Base-by-base conservation (phyloP, 2,329 filamentous ascomycete species). In the Epichloe aotearoae region DNA sequence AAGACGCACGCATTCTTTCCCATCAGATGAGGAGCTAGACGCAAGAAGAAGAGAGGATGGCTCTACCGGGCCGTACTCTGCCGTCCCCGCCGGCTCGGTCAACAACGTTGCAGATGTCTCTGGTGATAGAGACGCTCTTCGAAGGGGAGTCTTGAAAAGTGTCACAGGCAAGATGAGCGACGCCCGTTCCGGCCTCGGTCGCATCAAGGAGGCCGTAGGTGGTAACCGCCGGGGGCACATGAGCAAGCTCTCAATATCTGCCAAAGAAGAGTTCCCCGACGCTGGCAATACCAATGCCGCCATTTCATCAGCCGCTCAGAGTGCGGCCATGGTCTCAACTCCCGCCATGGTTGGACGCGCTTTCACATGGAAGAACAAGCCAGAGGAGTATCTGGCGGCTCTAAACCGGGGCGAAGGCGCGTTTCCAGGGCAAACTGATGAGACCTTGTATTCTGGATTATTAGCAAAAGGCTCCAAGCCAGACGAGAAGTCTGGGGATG, bases 181-280 rank as follows among this genome's bases (percentile, higher is more conserved):
- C 65, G 86, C 88, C 44, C 82, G 85, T 45, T 88, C 84, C 51
- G 88, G 89, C 0, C 76, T 95, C 51, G 86, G 86, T 2, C 82
- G 87, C 37, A 89, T 96, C 64, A 90, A 90, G 61, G 88, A 91
- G 62, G 88, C 83, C 3, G 85, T 95, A 37, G 86, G 87, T 1
- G 73, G 74, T 14, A 70, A 69, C 11, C 62, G 73, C n/a, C 73
- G 73, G 55, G 74, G 76, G 2, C 78, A 83, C 53, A 59, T 62
- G 45, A 73, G 66, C 56, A 74, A 75, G 14, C 72, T 73, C n/a
- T 81, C 79, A 3, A 55, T 63, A 10, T 60, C 64, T 8, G 59
- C 59, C 4, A 77, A 71, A 57, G 79, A 83, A 50, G 79, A 80
- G n/a, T 65, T 65, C 36, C 58, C 64, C 20, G 72, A 75, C 36